These are phyloP conservation scores for Pachyrhizus erosus DNA, from an alignment of 306 rosid species.

Conservation along the genomic window DNA sequence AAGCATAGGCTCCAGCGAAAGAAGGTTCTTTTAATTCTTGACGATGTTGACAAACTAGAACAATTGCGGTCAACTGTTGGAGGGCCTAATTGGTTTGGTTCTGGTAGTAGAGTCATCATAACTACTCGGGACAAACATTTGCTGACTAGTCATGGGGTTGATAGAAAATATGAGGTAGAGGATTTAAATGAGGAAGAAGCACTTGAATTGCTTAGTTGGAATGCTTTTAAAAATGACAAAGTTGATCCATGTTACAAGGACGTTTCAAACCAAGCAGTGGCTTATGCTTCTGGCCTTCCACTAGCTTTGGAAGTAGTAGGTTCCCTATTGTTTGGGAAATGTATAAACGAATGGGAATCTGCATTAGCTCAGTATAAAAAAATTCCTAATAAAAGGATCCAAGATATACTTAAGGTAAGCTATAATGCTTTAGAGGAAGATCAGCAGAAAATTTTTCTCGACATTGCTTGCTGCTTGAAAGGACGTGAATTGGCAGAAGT, in stretches of 20 bases:
- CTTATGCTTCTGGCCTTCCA: constrained; percentile 37
- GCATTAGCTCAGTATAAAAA: background rate
- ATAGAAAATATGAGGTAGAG: background rate
- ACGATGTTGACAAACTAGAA: constrained; percentile 22
- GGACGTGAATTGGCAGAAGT: background rate
- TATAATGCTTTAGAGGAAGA: constrained; percentile 11
- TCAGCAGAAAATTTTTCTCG: constrained; percentile 21
- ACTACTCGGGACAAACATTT: constrained; percentile 39
- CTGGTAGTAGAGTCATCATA: constrained; percentile 38
- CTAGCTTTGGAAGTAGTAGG: constrained; percentile 42
- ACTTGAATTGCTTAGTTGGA: constrained; percentile 40
- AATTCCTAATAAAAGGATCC: background rate
- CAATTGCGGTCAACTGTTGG: constrained; percentile 25
- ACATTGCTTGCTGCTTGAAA: constrained; percentile 38
- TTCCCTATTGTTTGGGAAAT: constrained; percentile 14
- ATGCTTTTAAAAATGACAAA: constrained; percentile 16
- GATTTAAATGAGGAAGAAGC: background rate
- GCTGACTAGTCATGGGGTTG: constrained; percentile 16
- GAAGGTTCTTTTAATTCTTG: constrained; percentile 40
- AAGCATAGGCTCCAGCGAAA: background rate
- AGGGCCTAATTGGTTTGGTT: constrained; percentile 32
- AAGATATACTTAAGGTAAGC: constrained; percentile 12
- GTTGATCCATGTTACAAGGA: background rate
- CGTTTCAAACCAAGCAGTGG: background rate
- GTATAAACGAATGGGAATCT: constrained; percentile 16